Conservation (phyloP, 306 rosid species). For the Medicago truncatula region MtrunA17r5.0-ANR NC_053047.1:41113501-41114000, state of each 20-base stretch:
- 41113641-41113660: background rate
- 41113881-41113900: too few relatives aligned
- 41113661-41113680: constrained; percentile 27
- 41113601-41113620: background rate
- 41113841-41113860: background rate
- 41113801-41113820: background rate
- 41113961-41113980: too few relatives aligned
- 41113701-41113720: background rate
- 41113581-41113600: constrained; percentile 12
- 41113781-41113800: background rate
- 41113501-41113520: constrained; percentile 2
- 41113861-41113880: background rate
- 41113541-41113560: constrained; percentile 21
- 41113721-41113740: constrained; percentile 3
- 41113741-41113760: constrained; percentile 22
- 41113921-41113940: background rate
- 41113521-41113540: constrained; percentile 22
- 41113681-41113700: background rate
- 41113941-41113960: too few relatives aligned
- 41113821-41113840: background rate
- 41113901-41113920: too few relatives aligned
- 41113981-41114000: too few relatives aligned
- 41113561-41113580: constrained; percentile 29
- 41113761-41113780: constrained; percentile 15
- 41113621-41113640: constrained; percentile 1